A percentile compares a stretch with the other conserved stretches of the same genome.
Conservation (phyloP, 495 filamentous ascomycete species). For the Penicillium nucicola region DNA sequence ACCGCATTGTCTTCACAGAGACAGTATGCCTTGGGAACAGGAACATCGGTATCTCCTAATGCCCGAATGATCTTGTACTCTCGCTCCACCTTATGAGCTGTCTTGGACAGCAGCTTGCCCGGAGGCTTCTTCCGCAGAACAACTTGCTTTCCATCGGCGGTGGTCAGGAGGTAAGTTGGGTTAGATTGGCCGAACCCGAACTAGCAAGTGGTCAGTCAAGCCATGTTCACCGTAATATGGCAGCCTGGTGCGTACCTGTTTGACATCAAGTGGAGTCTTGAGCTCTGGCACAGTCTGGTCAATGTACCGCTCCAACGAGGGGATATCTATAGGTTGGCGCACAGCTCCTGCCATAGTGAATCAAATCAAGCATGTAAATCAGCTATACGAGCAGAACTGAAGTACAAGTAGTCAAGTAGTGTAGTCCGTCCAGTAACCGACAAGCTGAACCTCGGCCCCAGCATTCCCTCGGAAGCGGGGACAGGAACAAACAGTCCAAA, state of each 20-base stretch:
- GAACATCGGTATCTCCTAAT: constrained; percentile 73
- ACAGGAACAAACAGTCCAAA: constrained; percentile 14
- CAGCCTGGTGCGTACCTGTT: constrained; percentile 76
- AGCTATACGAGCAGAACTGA: constrained; percentile 8
- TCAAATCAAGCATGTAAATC: too few relatives aligned
- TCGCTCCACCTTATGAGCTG: constrained; percentile 92
- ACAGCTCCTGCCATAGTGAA: constrained; percentile 77
- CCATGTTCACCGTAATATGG: background rate
- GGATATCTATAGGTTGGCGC: constrained; percentile 81
- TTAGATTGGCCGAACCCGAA: constrained; percentile 98
- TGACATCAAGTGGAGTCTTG: constrained; percentile 74
- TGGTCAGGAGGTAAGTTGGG: constrained; percentile 87
- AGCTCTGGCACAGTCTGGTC: constrained; percentile 72
- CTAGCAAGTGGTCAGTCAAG: constrained; percentile 36
- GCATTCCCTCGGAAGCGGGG: constrained; percentile 10
- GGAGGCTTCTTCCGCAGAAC: constrained; percentile 96
- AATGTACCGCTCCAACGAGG: constrained; percentile 75
- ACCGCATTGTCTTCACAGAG: constrained; percentile 79
- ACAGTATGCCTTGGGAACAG: constrained; percentile 79
- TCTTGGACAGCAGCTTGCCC: constrained; percentile 84
- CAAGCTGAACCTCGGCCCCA: constrained; percentile 26
- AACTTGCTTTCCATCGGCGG: constrained; percentile 61
- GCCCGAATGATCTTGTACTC: constrained; percentile 90
- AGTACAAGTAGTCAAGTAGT: background rate
- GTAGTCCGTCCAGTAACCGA: background rate